Base-by-base conservation (phyloP, 1,139 yeast genomes). In the Candida mesenterica region DNA sequence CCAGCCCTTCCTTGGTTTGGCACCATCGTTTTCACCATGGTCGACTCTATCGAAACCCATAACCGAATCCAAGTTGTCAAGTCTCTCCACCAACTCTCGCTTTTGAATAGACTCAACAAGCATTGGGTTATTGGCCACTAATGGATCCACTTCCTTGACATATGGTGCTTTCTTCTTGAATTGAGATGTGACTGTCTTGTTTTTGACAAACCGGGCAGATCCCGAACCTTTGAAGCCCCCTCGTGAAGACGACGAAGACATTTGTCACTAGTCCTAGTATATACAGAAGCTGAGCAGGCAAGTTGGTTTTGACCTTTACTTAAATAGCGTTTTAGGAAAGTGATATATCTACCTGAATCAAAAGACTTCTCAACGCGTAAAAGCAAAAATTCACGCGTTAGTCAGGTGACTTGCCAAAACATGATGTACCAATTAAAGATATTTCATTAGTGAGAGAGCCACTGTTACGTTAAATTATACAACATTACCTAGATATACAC, bases 41-140 rank as follows among this genome's bases (percentile, higher is more conserved):
- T 84, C 90, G 38, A 74, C 77, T 36, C 94, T 68, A 25, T 82
- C 85, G 55, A 90, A 90, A 6, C 97, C 97, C 89, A 90, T 87
- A 42, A 77, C 57, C 1, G 80, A 57, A 52, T 89, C 97, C 5
- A 88, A 63, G 19, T 68, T 64, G 50, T 85, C 90, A 12, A 77
- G 68, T 45, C 76, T 77, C 44, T 67, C 63, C 4, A 67, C 72
- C 31, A 75, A 62, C 15, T 76, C 81, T 38, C 52, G 50, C 41
- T 60, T 64, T 32, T 55, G 58, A 22, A 64, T 56, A 16, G 73
- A 51, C 42, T 69, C 72, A 39, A 57, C 65, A 15, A 62, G 46
- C 73, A 68, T 67, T 15, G 74, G 75, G 38, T 64, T 68, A 28
- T 55, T 59, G 36, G 61, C 59, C 34, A 57, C 60, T 15, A 52